Evolutionary conservation across 2,329 filamentous ascomycete species (phyloP), one percentile per base, ranked within the genome.

Genomic region (Aspergillus aculeatinus): DNA sequence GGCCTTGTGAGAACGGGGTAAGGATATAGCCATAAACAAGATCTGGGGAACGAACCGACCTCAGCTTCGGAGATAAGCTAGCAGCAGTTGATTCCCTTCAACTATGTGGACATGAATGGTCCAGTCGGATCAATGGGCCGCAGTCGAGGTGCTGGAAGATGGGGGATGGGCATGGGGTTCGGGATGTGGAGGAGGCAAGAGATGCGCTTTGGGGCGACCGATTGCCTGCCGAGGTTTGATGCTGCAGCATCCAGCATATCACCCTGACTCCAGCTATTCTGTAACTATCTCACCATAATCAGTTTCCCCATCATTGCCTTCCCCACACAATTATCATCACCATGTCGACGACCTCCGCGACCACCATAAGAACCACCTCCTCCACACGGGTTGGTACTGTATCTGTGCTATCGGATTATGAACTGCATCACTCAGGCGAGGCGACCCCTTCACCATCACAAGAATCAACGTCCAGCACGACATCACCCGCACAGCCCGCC

Each of bases 401-500:
- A n/a, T 65, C 66, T 35, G 60, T 70, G 49, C 61, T 71, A 19
- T 60, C 69, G 39, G 67, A 74, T 68, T 66, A 63, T 63, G 55
- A 74, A 67, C 60, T 67, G 51, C 71, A 70, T 47, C 69, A 72
- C 49, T 68, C 61, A 16, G 62, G 61, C 12, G 48, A 48, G 11
- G 61, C 65, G 23, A 25, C 25, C 2, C 29, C 19, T n/a, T 42
- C 53, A 19, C 27, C 48, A 25, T 25, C 10, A 27, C 27, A 5
- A 2, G 4, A 11, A 12, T 42, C 53, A 21, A 31, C 27, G 11
- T 16, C 29, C 35, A n/a, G n/a, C n/a, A 27, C 25, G 31, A 21
- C 35, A n/a, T 10, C 33, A 14, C 11, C 49, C 14, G 2, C 19
- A 33, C 66, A 68, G 23, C 64, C 64, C 0, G 57, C 51, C n/a